Evolutionary conservation across 2,329 filamentous ascomycete species (phyloP), one percentile per base, ranked within the genome.

Genomic region (Paraphaeosphaeria sporulosa): DNA sequence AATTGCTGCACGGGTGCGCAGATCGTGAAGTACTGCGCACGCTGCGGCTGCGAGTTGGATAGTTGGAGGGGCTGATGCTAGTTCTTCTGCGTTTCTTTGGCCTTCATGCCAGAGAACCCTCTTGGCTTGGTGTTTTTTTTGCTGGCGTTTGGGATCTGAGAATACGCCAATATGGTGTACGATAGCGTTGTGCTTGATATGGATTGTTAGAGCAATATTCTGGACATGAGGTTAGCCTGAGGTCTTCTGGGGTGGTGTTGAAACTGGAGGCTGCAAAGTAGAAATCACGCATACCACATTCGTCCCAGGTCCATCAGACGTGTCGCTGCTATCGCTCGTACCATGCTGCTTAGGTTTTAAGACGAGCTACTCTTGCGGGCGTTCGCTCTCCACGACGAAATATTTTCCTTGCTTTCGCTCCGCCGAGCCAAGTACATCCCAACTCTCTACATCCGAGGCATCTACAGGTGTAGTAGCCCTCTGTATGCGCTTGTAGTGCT

Each of bases 311-410:
- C 27, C 25, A 27, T 15, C 23, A 19, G 23, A 19, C 32, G 15
- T 40, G 48, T 23, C 7, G 10, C 19, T 7, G 12, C 15, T 23
- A 25, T 5, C 15, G 9, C 13, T 7, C 13, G 12, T 8, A 27
- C 25, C 4, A 4, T 12, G 10, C 53, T 12, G 10, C 55, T 3
- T 5, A 15, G 23, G 12, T 46, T 30, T 21, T 8, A 27, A 43
- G 13, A 34, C 17, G 17, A 7, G 9, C 64, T 60, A 75, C 55
- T 76, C 72, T 25, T 69, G 68, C 7, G 71, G 64, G 56, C 83
- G 84, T 36, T 82, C 83, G 65, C 85, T 89, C 64, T 92, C 86
- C 2, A 95, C 92, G 8, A 94, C 87, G 67, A 96, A 94, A 70
- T 89, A 96, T 65, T 84, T 86, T 15, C 91, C 91, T 4, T 85